phyloP scores from a whole-genome alignment of 2,329 filamentous ascomycete species.

The Fusarium torreyae region DNA sequence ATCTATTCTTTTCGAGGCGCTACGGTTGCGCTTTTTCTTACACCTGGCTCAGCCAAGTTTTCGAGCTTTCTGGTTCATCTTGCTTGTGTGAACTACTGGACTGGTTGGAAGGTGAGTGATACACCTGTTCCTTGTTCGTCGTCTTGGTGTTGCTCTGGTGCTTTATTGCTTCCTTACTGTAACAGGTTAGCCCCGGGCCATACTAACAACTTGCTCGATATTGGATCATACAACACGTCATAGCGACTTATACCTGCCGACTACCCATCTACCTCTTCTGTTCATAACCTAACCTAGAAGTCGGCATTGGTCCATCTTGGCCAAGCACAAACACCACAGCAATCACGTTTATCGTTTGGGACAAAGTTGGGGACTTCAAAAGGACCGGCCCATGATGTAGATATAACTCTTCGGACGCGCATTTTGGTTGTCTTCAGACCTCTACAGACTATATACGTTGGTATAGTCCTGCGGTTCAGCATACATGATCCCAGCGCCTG shows the following conservation, averaged over 20 bases:
- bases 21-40: no score
- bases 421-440: neutral
- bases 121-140: neutral
- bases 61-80: no score
- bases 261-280: no score
- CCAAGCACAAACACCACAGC: no score
- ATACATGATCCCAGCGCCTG: neutral
- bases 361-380: no score
- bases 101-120: no score
- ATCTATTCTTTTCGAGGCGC: neutral
- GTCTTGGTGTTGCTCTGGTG: neutral
- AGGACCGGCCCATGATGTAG: no score
- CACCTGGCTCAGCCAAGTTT: no score
- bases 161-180: neutral
- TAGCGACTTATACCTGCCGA: neutral
- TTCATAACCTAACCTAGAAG: no score
- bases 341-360: no score
- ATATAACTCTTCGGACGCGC: neutral
- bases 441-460: neutral
- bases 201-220: neutral
- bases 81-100: no score
- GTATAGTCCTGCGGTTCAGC: neutral
- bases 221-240: slow-evolving; percentile 6
- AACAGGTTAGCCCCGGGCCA: neutral
- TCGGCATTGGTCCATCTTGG: no score